Conservation (phyloP, 331 rosid species). For the Malus hybrid region DNA sequence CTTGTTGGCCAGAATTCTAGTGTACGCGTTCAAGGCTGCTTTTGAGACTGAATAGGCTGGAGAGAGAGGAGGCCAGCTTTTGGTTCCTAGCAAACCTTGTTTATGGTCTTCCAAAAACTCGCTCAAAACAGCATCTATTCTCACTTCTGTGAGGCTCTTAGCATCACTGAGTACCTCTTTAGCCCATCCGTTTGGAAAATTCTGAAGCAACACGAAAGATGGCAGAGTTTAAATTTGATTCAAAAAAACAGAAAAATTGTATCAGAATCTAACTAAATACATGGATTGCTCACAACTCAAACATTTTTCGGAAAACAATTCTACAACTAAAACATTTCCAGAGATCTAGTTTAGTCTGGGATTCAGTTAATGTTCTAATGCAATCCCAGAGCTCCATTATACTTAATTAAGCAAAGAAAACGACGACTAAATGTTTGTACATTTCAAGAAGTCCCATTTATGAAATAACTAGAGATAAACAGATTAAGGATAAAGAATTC, state of each 20-base stretch:
- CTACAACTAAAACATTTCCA: too few relatives aligned
- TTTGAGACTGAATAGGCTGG: slow-evolving; percentile 52
- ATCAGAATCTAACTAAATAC: too few relatives aligned
- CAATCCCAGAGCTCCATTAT: too few relatives aligned
- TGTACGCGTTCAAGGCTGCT: slow-evolving; percentile 48
- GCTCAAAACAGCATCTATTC: slow-evolving; percentile 24
- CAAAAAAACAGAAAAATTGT: neutral
- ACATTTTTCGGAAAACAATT: too few relatives aligned
- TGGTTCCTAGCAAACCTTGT: slow-evolving; percentile 18
- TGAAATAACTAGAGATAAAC: too few relatives aligned
- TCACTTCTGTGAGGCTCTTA: slow-evolving; percentile 31
- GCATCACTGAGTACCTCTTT: slow-evolving; percentile 27
- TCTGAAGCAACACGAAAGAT: slow-evolving; percentile 8
- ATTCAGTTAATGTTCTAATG: too few relatives aligned
- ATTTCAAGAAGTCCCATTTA: too few relatives aligned
- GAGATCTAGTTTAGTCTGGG: too few relatives aligned
- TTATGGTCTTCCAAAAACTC: slow-evolving; percentile 27
- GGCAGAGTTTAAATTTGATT: neutral
- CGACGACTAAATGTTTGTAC: too few relatives aligned
- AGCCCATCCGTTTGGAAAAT: slow-evolving; percentile 15
- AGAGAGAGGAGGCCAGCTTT: slow-evolving; percentile 39
- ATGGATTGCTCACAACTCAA: too few relatives aligned
- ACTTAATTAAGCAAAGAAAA: too few relatives aligned
- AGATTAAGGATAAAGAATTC: too few relatives aligned
- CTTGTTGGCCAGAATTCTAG: slow-evolving; percentile 13